phyloP scores from a whole-genome alignment of 768 basidiomycete species.

The Ephemerocybe angulata region DNA sequence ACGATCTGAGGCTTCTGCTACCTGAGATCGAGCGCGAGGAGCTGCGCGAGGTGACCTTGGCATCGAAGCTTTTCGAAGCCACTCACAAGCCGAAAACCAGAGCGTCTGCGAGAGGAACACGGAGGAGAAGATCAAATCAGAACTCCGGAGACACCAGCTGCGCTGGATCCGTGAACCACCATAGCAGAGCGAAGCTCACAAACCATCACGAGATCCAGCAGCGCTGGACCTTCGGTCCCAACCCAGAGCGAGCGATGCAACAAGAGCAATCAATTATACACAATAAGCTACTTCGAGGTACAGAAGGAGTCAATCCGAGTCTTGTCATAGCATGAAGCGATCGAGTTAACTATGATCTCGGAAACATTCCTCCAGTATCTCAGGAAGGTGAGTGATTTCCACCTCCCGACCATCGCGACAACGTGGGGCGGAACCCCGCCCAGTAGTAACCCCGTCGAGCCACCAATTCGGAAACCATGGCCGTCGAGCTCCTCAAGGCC shows the following conservation, averaged over 20 bases:
- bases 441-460: conserved; percentile 24
- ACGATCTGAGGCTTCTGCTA: background rate
- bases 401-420: conserved; percentile 29
- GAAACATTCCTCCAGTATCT: too few species aligned
- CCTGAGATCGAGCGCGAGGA: background rate
- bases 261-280: too few species aligned
- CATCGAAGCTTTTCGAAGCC: background rate
- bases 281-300: background rate
- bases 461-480: conserved; percentile 27
- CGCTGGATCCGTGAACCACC: too few species aligned
- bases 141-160: too few species aligned
- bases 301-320: background rate
- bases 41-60: background rate
- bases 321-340: background rate
- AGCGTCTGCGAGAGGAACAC: too few species aligned
- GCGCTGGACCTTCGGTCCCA: too few species aligned
- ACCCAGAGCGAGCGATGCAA: too few species aligned
- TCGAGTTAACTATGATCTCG: background rate
- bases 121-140: too few species aligned
- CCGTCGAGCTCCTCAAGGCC: too few species aligned
- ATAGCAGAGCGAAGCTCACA: too few species aligned
- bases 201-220: too few species aligned
- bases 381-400: conserved; percentile 17
- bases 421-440: conserved; percentile 26
- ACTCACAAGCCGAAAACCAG: background rate